phyloP scores from a whole-genome alignment of 2,329 filamentous ascomycete species.

The Drechmeria coniospora region DNA sequence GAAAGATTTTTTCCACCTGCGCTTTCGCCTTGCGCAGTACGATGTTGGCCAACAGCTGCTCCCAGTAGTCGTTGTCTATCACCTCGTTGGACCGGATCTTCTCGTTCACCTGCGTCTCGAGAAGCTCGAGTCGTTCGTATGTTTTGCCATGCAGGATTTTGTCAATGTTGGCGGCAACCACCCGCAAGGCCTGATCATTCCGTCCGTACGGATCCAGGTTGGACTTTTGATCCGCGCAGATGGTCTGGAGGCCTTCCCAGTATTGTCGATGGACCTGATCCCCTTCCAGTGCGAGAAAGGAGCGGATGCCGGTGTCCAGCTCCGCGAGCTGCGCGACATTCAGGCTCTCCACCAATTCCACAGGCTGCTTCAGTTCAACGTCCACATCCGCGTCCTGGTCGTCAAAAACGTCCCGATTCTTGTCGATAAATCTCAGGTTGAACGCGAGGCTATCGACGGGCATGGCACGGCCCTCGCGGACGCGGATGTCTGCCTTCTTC shows the following conservation, averaged over 20 bases:
- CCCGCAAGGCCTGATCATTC: constrained; percentile 62
- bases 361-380: constrained; percentile 65
- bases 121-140: constrained; percentile 44
- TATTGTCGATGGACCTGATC: constrained; percentile 69
- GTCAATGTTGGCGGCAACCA: constrained; percentile 79
- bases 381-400: constrained; percentile 61
- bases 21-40: constrained; percentile 86
- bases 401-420: constrained; percentile 71
- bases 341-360: constrained; percentile 63
- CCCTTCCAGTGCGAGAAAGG: constrained; percentile 69
- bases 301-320: constrained; percentile 64
- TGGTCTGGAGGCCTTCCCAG: constrained; percentile 79
- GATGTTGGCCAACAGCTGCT: constrained; percentile 72
- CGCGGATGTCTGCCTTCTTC: constrained; percentile 91
- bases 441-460: constrained; percentile 91
- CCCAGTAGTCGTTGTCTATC: constrained; percentile 96
- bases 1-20: constrained; percentile 62
- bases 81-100: constrained; percentile 82
- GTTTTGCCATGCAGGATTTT: constrained; percentile 73
- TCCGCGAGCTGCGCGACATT: constrained; percentile 52
- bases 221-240: constrained; percentile 62
- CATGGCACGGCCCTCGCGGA: constrained; percentile 78
- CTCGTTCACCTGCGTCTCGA: constrained; percentile 72
- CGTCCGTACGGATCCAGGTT: constrained; percentile 43
- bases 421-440: constrained; percentile 75